These are phyloP conservation scores for Aspergillus clavatus DNA, from an alignment of 2,329 filamentous ascomycete species.

Conservation along the genomic window DNA sequence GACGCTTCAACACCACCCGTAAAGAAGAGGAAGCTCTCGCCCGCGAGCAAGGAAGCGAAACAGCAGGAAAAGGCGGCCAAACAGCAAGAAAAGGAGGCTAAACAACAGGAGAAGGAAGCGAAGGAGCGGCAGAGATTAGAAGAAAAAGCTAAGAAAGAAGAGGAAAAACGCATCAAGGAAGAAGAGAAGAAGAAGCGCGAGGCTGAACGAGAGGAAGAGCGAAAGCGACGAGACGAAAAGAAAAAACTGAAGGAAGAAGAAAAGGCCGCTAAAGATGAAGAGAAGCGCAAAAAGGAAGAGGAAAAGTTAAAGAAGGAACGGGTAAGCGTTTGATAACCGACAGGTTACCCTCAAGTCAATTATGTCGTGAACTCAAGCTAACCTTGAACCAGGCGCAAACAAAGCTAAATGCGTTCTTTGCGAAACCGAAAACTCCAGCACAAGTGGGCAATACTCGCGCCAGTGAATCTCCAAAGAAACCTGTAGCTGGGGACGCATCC, in stretches of 20 bases:
- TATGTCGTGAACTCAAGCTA: conserved; percentile 18
- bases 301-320: conserved; percentile 37
- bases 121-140: conserved; percentile 21
- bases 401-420: conserved; percentile 48
- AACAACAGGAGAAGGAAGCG: conserved; percentile 21
- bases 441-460: conserved; percentile 17
- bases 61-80: conserved; percentile 19
- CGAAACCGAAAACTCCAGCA: conserved; percentile 35
- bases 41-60: conserved; percentile 24
- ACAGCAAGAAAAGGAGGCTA: conserved; percentile 23
- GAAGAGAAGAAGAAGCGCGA: conserved; percentile 45
- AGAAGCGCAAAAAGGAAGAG: conserved; percentile 40
- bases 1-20: conserved; percentile 10
- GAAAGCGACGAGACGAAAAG: conserved; percentile 42
- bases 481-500: conserved; percentile 7
- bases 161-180: conserved; percentile 42
- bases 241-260: conserved; percentile 42
- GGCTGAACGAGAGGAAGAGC: conserved; percentile 44
- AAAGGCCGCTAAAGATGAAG: conserved; percentile 37
- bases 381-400: conserved; percentile 42
- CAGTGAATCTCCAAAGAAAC: conserved; percentile 29
- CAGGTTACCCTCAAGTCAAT: conserved; percentile 4
- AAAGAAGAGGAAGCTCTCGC: conserved; percentile 33
- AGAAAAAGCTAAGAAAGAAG: conserved; percentile 24
- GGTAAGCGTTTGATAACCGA: conserved; percentile 29